Percentiles rank a stretch among this genome's conserved stretches.
phyloP scores from a whole-genome alignment of 2,329 filamentous ascomycete species.

The Huntiella abstrusa region DNA sequence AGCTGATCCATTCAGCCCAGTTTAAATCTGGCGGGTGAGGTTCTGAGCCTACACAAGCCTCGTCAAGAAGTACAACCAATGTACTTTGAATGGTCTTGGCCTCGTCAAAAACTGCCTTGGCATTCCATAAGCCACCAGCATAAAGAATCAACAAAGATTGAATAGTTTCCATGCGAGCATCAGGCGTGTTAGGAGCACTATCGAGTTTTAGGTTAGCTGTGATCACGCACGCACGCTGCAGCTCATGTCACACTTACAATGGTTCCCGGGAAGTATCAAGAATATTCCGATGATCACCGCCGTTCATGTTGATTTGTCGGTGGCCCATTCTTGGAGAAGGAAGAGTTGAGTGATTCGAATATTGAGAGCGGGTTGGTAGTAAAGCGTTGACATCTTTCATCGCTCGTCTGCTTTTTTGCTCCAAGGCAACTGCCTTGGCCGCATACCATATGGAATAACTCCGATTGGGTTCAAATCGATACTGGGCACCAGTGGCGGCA shows the following conservation, averaged over 20 bases:
- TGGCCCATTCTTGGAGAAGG: constrained; percentile 39
- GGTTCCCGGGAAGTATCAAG: constrained; percentile 40
- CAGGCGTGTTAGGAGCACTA: constrained; percentile 39
- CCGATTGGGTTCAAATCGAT: constrained; percentile 40
- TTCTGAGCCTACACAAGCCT: constrained; percentile 28
- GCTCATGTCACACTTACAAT: constrained; percentile 27
- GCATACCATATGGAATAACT: constrained; percentile 44
- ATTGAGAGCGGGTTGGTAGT: constrained; percentile 36
- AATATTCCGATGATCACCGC: constrained; percentile 35
- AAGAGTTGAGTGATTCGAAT: constrained; percentile 40
- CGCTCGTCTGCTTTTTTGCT: constrained; percentile 38
- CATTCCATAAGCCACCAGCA: constrained; percentile 41
- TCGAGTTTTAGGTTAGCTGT: not conserved
- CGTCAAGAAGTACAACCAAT: constrained; percentile 36
- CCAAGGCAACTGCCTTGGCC: constrained; percentile 35
- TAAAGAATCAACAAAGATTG: constrained; percentile 44
- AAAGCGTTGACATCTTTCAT: constrained; percentile 38
- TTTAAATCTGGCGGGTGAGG: constrained; percentile 14
- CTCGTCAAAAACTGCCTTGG: constrained; percentile 40
- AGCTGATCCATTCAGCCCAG: constrained; percentile 41
- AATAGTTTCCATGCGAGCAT: constrained; percentile 43
- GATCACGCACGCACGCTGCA: too few species aligned
- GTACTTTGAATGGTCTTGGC: constrained; percentile 40
- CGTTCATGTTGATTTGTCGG: constrained; percentile 37
- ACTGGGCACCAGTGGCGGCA: constrained; percentile 47